Base-by-base conservation (phyloP, 805 yeast species). In the Jamesozyma rosinii region DNA sequence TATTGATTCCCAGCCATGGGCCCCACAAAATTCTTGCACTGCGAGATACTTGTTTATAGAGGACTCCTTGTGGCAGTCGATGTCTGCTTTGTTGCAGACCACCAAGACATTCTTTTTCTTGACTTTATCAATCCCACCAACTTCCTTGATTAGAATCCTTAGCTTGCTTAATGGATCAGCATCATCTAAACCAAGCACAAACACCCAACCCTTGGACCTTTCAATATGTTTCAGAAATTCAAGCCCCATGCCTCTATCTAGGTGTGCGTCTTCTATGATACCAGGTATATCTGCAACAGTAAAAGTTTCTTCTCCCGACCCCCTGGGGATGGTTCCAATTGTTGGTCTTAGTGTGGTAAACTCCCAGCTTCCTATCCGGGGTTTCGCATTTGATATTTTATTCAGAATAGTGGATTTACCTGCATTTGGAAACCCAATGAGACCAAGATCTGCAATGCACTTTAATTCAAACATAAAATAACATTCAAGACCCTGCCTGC, bases 251-350 rank as follows among this genome's bases (percentile, higher is more conserved):
- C 98, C 98, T 58, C 75, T 81, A 57, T 89, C 84, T 38, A 77
- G 67, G 6, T 79, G 74, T 0, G 98, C 97, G 5, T 95, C 97
- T 60, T 79, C 74, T 46, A 92, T 83, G 37, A 92, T 83, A 5
- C 98, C 98, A 0, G 98, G 98, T 45, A 92, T 92, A 66, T 92
- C 98, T 1, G 97, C 97, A 1, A 92, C 97, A 0, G 96, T 85
- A 59, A 90, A 89, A 3, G 75, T 76, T 45, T 72, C 71, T 50
- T 79, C 84, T 2, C 81, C 73, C 1, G 35, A 17, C 1, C 81
- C 75, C 18, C 79, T 61, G 37, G 72, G 71, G 13, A 92, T 83
- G 0, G 97, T 90, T 3, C 98, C 98, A 39, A 92, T 77, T 0
- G 87, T 81, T 0, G 98, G 98, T 47, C 81, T 86, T 42, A 92